Percentiles rank a stretch among this genome's conserved stretches.
Evolutionary conservation across 306 rosid species (phyloP).

Genomic region (Glycine soja): DNA sequence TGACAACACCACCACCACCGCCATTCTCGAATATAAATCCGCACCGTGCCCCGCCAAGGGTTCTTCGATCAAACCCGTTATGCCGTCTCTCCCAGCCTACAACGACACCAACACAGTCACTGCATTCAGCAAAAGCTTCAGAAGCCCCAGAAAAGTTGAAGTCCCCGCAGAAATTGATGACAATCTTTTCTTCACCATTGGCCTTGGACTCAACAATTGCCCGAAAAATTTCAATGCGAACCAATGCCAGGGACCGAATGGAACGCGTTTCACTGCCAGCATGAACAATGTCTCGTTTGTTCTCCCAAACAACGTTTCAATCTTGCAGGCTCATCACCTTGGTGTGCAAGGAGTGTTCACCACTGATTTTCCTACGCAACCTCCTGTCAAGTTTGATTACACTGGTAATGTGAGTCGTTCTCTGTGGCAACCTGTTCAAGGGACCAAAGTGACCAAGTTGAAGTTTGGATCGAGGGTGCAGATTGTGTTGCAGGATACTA

Average conservation of each 20-base stretch:
- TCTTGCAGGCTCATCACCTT: constrained; percentile 76
- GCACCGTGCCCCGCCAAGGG: constrained; percentile 68
- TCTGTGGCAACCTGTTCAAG: constrained; percentile 72
- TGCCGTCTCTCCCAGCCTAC: constrained; percentile 75
- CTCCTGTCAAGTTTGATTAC: constrained; percentile 73
- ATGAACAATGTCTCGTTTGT: constrained; percentile 88
- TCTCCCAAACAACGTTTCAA: constrained; percentile 66
- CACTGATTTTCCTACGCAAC: constrained; percentile 77
- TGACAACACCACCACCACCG: constrained; percentile 90
- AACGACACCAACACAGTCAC: constrained; percentile 91
- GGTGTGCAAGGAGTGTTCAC: constrained; percentile 74
- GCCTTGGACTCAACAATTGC: constrained; percentile 82
- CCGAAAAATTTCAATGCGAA: constrained; percentile 54
- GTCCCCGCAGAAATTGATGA: constrained; percentile 80
- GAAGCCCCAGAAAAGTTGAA: constrained; percentile 60
- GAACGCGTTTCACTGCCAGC: constrained; percentile 88
- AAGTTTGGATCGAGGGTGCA: constrained; percentile 80
- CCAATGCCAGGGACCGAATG: constrained; percentile 87
- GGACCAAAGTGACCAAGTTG: constrained; percentile 72
- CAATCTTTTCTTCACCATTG: constrained; percentile 74
- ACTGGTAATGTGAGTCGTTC: constrained; percentile 90
- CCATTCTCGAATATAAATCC: constrained; percentile 78
- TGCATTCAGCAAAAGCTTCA: constrained; percentile 64
- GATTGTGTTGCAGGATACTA: constrained; percentile 84
- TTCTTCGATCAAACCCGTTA: constrained; percentile 52